Conservation (phyloP, 371 early-diverging fungal species). For the Smittium culicis region DNA sequence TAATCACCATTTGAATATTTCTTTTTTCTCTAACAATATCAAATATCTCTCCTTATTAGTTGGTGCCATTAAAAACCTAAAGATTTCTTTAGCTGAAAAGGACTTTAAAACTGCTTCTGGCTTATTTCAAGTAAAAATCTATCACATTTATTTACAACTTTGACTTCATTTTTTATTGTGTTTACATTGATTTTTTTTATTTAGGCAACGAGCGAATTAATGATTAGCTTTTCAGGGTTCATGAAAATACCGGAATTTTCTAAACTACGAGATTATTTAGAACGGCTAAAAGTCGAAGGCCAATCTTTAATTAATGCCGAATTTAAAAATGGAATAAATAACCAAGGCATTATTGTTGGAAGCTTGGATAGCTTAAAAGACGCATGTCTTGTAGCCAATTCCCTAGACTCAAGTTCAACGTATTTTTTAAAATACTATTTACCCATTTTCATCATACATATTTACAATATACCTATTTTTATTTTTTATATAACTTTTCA, state of each 20-base stretch:
- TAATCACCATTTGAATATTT: too few species aligned
- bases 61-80: neutral
- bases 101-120: neutral
- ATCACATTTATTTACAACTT: too few species aligned
- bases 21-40: too few species aligned
- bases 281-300: slow-evolving; percentile 46
- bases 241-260: slow-evolving; percentile 7
- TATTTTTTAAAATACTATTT: neutral
- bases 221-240: slow-evolving; percentile 5
- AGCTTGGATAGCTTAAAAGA: slow-evolving; percentile 44
- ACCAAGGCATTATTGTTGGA: slow-evolving; percentile 29
- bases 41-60: too few species aligned
- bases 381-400: slow-evolving; percentile 63
- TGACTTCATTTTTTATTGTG: too few species aligned
- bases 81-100: neutral
- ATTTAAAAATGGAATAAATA: slow-evolving; percentile 50
- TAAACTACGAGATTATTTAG: slow-evolving; percentile 43
- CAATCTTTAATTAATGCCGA: slow-evolving; percentile 56
- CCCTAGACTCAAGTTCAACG: slow-evolving; percentile 35
- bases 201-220: neutral
- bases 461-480: neutral
- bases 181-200: neutral
- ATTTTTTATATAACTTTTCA: neutral
- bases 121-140: neutral
- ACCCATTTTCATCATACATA: neutral